Base-by-base conservation (phyloP, 352 stramenopile genomes). In the Phytopythium mirpurense region DNA sequence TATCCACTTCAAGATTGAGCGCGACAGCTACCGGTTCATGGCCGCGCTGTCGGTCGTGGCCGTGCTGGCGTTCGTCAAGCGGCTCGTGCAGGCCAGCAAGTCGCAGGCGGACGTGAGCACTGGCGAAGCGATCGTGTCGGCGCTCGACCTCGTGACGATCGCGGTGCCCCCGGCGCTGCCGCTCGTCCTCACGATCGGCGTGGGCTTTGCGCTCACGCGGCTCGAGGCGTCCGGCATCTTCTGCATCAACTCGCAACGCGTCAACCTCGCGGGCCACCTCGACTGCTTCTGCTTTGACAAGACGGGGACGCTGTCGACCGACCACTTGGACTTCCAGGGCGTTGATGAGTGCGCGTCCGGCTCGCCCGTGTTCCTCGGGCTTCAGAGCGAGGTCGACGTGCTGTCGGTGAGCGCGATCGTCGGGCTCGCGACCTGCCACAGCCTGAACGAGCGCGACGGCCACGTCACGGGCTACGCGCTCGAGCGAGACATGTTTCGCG, bases 231-330 rank as follows among this genome's bases (percentile, higher is more conserved):
- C 52, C 60, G 72, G 67, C 19, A 71, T 92, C 26, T 81, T 79
- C 49, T 92, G 81, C 56, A 83, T 92, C 36, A 73, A 92, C 56
- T 67, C 81, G 15, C 67, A 87, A 47, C 74, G 80, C 3, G 72
- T 92, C 59, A 90, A 89, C 56, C 57, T 89, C 23, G 70, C 72
- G 0, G 82, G 82, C 0, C 79, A 92, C 43, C 51, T 92, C 6
- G 65, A 88, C 40, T 86, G 71, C 43, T 90, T 90, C 35, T 90
- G 79, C 57, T 93, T 93, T 40, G 82, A 93, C 61, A 93, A 93
- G 68, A 93, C 82, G 7, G 82, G 82, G 1, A 93, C 82, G 11
- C 57, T 93, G 7, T 88, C 82, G 10, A 84, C 66, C 35, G 82
- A 90, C 19, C 73, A 84, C 40, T 49, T 93, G 19, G 70, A 88